phyloP scores from a whole-genome alignment of 441 rosid species.

The Eruca vesicaria region DNA sequence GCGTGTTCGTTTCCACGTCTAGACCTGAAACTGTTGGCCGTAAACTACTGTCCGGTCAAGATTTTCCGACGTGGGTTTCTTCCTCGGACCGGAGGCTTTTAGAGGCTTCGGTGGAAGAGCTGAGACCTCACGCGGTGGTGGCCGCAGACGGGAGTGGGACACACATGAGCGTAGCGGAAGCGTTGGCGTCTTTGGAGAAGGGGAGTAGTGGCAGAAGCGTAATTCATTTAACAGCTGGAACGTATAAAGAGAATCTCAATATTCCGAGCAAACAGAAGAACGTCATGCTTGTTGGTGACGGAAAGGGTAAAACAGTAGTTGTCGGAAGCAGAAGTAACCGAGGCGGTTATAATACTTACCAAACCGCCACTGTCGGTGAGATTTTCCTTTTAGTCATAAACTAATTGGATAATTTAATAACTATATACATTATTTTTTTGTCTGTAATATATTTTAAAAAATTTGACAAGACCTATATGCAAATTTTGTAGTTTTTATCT shows the following conservation, averaged over 20 bases:
- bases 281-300: slow-evolving; percentile 49
- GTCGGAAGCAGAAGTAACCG: slow-evolving; percentile 32
- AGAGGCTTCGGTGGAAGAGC: slow-evolving; percentile 41
- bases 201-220: slow-evolving; percentile 38
- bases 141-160: slow-evolving; percentile 46
- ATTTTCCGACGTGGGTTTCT: slow-evolving; percentile 50
- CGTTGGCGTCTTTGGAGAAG: slow-evolving; percentile 29
- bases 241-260: slow-evolving; percentile 38
- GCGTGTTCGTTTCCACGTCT: slow-evolving; percentile 13
- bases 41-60: slow-evolving; percentile 24
- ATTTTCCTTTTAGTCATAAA: background rate
- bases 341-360: slow-evolving; percentile 40
- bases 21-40: background rate
- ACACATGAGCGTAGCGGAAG: slow-evolving; percentile 36
- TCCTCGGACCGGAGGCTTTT: slow-evolving; percentile 40
- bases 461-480: no score
- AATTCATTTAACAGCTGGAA: slow-evolving; percentile 41
- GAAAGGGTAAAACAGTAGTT: slow-evolving; percentile 45
- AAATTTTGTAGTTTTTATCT: no score
- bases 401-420: no score
- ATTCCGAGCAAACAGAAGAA: slow-evolving; percentile 44
- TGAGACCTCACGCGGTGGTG: slow-evolving; percentile 41
- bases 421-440: no score
- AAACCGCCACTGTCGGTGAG: slow-evolving; percentile 47
- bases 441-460: no score